Conservation (phyloP, 805 yeast genomes). For the Metschnikowia hibisci region DNA sequence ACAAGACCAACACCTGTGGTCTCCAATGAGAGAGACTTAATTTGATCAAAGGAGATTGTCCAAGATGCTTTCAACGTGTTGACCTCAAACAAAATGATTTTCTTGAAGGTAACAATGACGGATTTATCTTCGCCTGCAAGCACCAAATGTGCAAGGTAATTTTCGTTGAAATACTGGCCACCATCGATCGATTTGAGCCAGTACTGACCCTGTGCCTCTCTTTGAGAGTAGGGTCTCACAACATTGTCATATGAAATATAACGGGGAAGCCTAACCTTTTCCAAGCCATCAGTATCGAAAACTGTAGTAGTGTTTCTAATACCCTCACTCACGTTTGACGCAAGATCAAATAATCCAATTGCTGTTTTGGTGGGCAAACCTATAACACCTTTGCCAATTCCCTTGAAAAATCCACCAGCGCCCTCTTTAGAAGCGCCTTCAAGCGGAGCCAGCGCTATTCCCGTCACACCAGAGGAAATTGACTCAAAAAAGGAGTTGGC, state of each 20-base stretch:
- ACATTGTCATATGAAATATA: slow-evolving; percentile 66
- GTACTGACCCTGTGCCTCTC: slow-evolving; percentile 92
- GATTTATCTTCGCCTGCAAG: slow-evolving; percentile 77
- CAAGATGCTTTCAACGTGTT: slow-evolving; percentile 62
- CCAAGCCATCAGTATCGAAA: slow-evolving; percentile 73
- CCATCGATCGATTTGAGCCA: slow-evolving; percentile 85
- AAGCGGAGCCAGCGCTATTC: slow-evolving; percentile 86
- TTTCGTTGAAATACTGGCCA: slow-evolving; percentile 68
- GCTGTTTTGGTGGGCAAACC: slow-evolving; percentile 97
- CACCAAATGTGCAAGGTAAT: slow-evolving; percentile 80
- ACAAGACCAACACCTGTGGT: slow-evolving; percentile 72
- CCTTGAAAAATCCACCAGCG: slow-evolving; percentile 86
- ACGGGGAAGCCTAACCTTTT: slow-evolving; percentile 79
- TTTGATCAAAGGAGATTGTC: slow-evolving; percentile 61
- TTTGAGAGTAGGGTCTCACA: slow-evolving; percentile 66
- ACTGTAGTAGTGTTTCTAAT: slow-evolving; percentile 89
- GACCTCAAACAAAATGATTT: slow-evolving; percentile 65
- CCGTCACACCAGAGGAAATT: slow-evolving; percentile 80
- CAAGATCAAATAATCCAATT: slow-evolving; percentile 88
- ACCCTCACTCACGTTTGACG: slow-evolving; percentile 90
- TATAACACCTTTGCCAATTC: slow-evolving; percentile 89
- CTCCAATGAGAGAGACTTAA: slow-evolving; percentile 72
- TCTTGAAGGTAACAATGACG: slow-evolving; percentile 68
- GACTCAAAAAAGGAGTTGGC: slow-evolving; percentile 88
- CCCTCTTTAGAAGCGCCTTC: slow-evolving; percentile 90